Evolutionary conservation across 1,284 basidiomycete species (phyloP).

Genomic region (Phenoliferia sp.): DNA sequence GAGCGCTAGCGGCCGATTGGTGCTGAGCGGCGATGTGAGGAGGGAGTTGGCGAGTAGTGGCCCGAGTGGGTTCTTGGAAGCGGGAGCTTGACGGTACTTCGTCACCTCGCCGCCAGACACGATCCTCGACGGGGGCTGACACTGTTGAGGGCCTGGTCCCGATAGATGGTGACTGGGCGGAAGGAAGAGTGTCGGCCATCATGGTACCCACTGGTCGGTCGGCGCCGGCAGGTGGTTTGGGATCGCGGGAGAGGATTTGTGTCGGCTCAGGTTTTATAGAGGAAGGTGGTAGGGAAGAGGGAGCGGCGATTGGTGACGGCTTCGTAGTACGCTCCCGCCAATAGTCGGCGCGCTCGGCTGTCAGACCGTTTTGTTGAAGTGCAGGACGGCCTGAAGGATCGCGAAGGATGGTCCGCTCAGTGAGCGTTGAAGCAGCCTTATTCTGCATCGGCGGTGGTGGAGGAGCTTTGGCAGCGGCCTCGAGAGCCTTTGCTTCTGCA

Average conservation of each 20-base stretch:
- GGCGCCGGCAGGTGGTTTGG: background rate
- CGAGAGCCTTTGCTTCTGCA: conserved; percentile 32
- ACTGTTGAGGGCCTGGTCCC: conserved; percentile 6
- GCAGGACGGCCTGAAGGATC: too few relatives aligned
- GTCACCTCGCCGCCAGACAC: conserved; percentile 10
- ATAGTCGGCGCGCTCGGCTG: conserved; percentile 7
- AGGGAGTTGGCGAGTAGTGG: conserved; percentile 10
- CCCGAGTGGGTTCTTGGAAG: background rate
- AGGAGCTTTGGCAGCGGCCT: background rate
- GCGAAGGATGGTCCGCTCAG: background rate
- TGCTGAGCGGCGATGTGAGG: conserved; percentile 22
- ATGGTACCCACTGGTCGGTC: background rate
- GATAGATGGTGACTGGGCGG: background rate
- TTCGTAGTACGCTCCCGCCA: conserved; percentile 15
- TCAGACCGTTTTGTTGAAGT: too few relatives aligned
- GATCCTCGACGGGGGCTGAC: conserved; percentile 3
- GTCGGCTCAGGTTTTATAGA: conserved; percentile 9
- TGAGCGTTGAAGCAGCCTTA: background rate
- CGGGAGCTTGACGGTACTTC: conserved; percentile 12
- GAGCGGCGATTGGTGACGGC: background rate
- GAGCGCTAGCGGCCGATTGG: background rate
- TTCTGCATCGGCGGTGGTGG: background rate
- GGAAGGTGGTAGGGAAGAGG: background rate
- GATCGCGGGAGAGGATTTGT: conserved; percentile 16
- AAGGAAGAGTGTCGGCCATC: background rate